Evolutionary conservation across 257 asterid genomes (phyloP).

Genomic region (Solanum corneliomulleri): DNA sequence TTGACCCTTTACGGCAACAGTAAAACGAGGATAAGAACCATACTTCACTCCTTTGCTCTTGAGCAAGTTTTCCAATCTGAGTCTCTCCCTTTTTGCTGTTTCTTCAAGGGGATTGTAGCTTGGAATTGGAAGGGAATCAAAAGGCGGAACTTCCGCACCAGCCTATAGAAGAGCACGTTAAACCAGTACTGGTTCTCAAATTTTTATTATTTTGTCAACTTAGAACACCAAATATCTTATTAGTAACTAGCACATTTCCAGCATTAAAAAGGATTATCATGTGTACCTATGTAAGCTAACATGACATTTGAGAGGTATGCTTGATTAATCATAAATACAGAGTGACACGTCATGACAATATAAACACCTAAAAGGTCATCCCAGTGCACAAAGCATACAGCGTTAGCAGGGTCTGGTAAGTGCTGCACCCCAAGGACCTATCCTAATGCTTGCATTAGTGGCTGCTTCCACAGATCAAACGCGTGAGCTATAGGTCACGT

Average conservation of each 20-base stretch:
- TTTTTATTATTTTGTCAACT: not conserved
- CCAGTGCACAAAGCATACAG: not conserved
- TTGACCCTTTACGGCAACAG: constrained; percentile 73
- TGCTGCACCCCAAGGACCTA: not conserved
- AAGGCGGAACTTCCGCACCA: constrained; percentile 16
- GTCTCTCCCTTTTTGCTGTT: constrained; percentile 57
- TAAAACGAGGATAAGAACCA: constrained; percentile 65
- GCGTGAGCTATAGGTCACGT: not conserved
- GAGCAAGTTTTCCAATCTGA: constrained; percentile 49
- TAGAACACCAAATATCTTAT: not conserved
- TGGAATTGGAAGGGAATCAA: constrained; percentile 30
- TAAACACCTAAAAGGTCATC: not conserved
- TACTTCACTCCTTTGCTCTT: constrained; percentile 46
- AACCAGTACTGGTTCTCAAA: not conserved
- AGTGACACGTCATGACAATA: not conserved
- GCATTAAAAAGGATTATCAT: not conserved
- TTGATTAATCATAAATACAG: not conserved
- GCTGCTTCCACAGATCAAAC: not conserved
- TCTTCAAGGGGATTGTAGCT: constrained; percentile 47
- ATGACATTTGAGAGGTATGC: not conserved
- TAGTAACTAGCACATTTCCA: not conserved
- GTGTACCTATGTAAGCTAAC: not conserved
- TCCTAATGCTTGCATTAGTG: not conserved
- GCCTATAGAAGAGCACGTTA: constrained; percentile 33
- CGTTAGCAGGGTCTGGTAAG: not conserved